Evolutionary conservation across 2,329 filamentous ascomycete species (phyloP).

Genomic region (Penicillium italicum): DNA sequence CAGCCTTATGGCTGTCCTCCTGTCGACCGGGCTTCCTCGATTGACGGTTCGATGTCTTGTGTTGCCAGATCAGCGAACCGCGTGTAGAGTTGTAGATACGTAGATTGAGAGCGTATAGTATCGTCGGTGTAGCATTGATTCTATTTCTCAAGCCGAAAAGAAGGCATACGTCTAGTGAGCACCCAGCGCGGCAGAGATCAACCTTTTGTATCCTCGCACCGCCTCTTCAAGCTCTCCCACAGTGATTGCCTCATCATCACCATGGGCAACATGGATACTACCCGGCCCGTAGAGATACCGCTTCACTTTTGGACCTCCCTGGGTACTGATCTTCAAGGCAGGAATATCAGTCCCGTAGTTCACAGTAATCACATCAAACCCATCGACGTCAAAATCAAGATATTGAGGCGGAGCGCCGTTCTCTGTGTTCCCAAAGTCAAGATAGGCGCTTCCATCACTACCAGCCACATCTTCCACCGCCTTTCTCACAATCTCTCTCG

Average conservation of each 20-base stretch:
- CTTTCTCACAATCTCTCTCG: neutral
- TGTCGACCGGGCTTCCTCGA: neutral
- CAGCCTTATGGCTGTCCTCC: neutral
- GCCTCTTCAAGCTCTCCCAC: neutral
- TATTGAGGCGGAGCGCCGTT: neutral
- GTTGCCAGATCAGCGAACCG: neutral
- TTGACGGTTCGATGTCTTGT: neutral
- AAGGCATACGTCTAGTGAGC: neutral
- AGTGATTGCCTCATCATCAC: neutral
- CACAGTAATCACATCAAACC: neutral
- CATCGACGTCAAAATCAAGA: neutral
- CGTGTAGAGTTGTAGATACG: neutral
- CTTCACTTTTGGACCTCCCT: neutral
- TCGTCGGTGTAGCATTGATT: neutral
- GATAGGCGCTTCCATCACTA: neutral
- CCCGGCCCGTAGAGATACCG: neutral
- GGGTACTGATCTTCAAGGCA: neutral
- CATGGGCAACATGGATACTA: neutral
- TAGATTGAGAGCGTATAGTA: neutral
- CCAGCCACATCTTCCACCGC: neutral
- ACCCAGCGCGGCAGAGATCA: neutral
- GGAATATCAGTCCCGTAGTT: neutral
- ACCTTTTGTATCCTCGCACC: neutral
- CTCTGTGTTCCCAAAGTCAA: neutral
- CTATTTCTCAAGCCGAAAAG: neutral